These are phyloP conservation scores for Helotiales sp. DNA, from an alignment of 2,329 filamentous ascomycete species.

Conservation along the genomic window DNA sequence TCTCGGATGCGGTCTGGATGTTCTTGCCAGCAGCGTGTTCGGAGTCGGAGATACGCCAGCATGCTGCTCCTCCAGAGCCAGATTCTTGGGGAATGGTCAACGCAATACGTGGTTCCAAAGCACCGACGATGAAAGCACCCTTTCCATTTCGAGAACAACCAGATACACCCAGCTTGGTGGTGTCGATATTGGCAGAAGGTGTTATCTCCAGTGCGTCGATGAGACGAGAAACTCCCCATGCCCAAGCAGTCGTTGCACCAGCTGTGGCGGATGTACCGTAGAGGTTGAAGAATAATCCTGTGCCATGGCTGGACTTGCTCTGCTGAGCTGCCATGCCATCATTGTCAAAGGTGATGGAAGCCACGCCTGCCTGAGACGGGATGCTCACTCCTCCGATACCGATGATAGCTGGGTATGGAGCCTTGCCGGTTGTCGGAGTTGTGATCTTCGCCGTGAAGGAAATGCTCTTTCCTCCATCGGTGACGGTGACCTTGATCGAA, in stretches of 20 bases:
- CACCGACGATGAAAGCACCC: slow-evolving; percentile 61
- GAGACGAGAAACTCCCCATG: slow-evolving; percentile 61
- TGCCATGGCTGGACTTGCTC: slow-evolving; percentile 48
- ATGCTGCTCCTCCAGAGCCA: slow-evolving; percentile 59
- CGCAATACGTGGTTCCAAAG: slow-evolving; percentile 57
- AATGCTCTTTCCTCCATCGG: slow-evolving; percentile 45
- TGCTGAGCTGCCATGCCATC: slow-evolving; percentile 55
- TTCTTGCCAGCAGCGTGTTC: slow-evolving; percentile 53
- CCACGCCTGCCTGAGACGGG: slow-evolving; percentile 54
- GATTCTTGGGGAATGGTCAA: slow-evolving; percentile 64
- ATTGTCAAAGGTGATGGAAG: slow-evolving; percentile 59
- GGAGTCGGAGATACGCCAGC: slow-evolving; percentile 56
- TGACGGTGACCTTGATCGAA: slow-evolving; percentile 46
- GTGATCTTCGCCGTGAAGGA: slow-evolving; percentile 46
- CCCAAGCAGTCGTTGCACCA: slow-evolving; percentile 61
- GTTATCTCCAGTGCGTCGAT: slow-evolving; percentile 57
- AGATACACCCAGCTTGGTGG: slow-evolving; percentile 53
- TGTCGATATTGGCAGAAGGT: slow-evolving; percentile 47
- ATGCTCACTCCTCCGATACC: slow-evolving; percentile 55
- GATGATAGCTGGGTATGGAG: slow-evolving; percentile 58
- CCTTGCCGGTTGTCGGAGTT: slow-evolving; percentile 42
- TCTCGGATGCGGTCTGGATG: slow-evolving; percentile 60
- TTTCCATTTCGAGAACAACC: slow-evolving; percentile 67
- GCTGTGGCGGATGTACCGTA: slow-evolving; percentile 56
- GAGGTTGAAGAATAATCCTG: slow-evolving; percentile 59